Conservation (phyloP, 495 filamentous ascomycete genomes). For the Lindgomyces ingoldianus region DNA sequence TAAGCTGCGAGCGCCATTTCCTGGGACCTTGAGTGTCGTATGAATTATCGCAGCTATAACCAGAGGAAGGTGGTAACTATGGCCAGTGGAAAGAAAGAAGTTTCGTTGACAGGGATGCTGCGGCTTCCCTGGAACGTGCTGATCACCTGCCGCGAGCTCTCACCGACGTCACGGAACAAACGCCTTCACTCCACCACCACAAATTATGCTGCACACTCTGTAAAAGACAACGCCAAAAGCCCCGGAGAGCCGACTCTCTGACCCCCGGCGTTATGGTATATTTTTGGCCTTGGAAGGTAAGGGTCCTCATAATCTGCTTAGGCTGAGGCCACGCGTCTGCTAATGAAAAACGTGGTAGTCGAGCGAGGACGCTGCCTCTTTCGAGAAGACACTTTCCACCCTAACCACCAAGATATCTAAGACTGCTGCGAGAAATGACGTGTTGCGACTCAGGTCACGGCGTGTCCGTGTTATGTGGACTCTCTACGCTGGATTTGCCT, state of each 20-base stretch:
- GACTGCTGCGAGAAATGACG: conserved; percentile 69
- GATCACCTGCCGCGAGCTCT: conserved; percentile 19
- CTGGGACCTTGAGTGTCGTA: conserved; percentile 6
- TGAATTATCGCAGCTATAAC: not conserved
- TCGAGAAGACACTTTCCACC: conserved; percentile 83
- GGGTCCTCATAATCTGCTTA: not conserved
- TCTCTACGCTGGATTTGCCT: conserved; percentile 85
- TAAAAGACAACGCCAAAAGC: conserved; percentile 12
- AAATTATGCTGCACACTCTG: conserved; percentile 4
- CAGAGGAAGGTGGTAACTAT: not conserved
- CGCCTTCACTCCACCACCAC: not conserved
- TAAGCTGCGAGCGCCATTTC: conserved; percentile 76
- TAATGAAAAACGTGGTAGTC: conserved; percentile 53
- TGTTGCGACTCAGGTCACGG: conserved; percentile 66
- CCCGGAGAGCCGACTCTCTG: conserved; percentile 13
- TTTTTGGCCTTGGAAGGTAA: conserved; percentile 38
- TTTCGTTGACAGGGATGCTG: conserved; percentile 20
- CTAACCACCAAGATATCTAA: conserved; percentile 78
- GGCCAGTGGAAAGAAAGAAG: conserved; percentile 14
- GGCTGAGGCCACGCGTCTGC: not conserved
- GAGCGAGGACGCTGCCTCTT: conserved; percentile 84
- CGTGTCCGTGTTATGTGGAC: conserved; percentile 85
- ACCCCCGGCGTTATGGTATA: conserved; percentile 29
- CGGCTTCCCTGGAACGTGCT: conserved; percentile 18
- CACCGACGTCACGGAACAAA: conserved; percentile 24